Evolutionary conservation across 805 yeast genomes (phyloP), one percentile per base, ranked within the genome.

Genomic region (Yamadazyma scolyti): DNA sequence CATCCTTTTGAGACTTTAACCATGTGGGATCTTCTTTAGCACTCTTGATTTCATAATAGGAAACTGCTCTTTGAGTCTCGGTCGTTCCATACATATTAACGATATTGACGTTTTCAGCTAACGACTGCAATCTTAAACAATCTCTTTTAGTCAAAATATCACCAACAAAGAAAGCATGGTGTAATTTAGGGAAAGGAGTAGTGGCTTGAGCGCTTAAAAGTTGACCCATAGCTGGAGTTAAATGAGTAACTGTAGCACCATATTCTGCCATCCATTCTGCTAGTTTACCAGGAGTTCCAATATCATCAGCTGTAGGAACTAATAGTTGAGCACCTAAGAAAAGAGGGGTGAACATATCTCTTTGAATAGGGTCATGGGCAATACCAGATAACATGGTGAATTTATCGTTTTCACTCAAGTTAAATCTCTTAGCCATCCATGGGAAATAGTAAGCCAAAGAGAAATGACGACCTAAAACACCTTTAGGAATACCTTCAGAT

Each of bases 141-240:
- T 94, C 99, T 64, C 98, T 82, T 64, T 93, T 94, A 43, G 99
- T 93, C 43, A 93, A 68, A 40, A 93, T 86, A 60, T 93, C 99
- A 50, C 99, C 99, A 17, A 93, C 99, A 51, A 93, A 93, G 68
- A 93, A 93, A 1, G 98, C 98, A 54, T 90, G 97, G 53, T 86
- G 96, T 40, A 93, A 71, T 3, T 77, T 52, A 16, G 95, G 90
- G 54, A 93, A 83, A 34, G 82, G 80, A 9, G 93, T 80, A 9
- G 83, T 69, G 12, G 98, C 98, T 65, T 93, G 97, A 4, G 97
- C 97, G 39, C 96, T 82, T 47, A 93, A 69, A 36, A 93, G 68
- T 61, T 93, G 99, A 40, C 99, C 99, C 98, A 94, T 93, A 5
- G 98, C 98, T 4, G 99, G 99, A 1, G 99, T 93, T 61, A 93